A percentile compares a stretch with the other conserved stretches of the same genome.
phyloP scores from a whole-genome alignment of 1,139 yeast genomes.

The Lodderomyces orthopsilosis region DNA sequence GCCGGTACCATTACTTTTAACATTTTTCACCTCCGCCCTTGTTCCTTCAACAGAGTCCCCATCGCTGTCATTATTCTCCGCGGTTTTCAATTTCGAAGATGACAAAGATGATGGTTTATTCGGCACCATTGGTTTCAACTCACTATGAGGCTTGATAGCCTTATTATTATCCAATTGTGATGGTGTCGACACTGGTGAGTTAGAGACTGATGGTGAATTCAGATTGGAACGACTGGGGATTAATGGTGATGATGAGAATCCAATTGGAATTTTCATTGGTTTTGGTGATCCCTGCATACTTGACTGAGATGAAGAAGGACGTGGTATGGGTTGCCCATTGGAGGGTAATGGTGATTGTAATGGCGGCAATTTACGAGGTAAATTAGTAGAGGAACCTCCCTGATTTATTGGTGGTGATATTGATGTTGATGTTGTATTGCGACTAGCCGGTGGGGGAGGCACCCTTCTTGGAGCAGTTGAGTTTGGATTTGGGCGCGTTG shows the following conservation, averaged over 20 bases:
- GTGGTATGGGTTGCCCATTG: slow-evolving; percentile 6
- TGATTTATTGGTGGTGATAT: slow-evolving; percentile 12
- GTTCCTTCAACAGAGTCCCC: slow-evolving; percentile 4
- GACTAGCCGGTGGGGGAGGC: slow-evolving; percentile 26
- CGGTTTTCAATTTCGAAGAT: slow-evolving; percentile 15
- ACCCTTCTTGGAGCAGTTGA: slow-evolving; percentile 30
- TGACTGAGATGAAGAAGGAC: background rate
- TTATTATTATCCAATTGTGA: slow-evolving; percentile 7
- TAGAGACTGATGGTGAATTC: slow-evolving; percentile 29
- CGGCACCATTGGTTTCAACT: slow-evolving; percentile 36
- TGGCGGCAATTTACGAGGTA: slow-evolving; percentile 4
- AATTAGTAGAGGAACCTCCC: slow-evolving; percentile 19
- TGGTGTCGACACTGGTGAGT: slow-evolving; percentile 13
- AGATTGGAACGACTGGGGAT: slow-evolving; percentile 22
- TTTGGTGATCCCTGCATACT: slow-evolving; percentile 15
- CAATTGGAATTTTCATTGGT: slow-evolving; percentile 38
- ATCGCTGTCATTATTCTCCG: slow-evolving; percentile 3
- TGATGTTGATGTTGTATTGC: slow-evolving; percentile 15
- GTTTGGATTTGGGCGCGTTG: slow-evolving; percentile 17
- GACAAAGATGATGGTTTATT: slow-evolving; percentile 30
- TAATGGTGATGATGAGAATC: slow-evolving; percentile 40
- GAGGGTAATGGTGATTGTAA: slow-evolving; percentile 8
- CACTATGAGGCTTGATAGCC: background rate
- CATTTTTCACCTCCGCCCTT: too few species aligned
- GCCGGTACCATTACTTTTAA: slow-evolving; percentile 12